Evolutionary conservation across 2,329 filamentous ascomycete genomes (phyloP), one percentile per base, ranked within the genome.

Genomic region (Basipetospora chlamydospora): DNA sequence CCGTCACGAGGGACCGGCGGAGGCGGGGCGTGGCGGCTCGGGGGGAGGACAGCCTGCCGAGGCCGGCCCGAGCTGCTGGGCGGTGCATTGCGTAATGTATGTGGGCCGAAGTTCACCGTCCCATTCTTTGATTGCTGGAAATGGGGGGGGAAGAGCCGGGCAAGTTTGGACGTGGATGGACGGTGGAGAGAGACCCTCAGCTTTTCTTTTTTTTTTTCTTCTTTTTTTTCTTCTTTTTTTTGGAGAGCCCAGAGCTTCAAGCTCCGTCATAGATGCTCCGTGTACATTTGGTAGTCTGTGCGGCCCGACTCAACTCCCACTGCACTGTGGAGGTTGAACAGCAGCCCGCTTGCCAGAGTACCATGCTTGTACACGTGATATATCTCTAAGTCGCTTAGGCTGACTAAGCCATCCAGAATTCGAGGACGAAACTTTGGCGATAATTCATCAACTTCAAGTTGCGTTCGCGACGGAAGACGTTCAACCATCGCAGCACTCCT

Each of bases 1-100:
- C 61, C 3, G 66, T 69, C 37, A 63, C 21, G 20, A 20, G 28
- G n/a, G 32, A 16, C 11, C 17, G n/a, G 32, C 33, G 23, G 22
- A 21, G 29, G 36, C 36, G 29, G 23, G 15, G 12, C 9, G 17
- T 12, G 16, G 13, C 7, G 5, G 33, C n/a, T 23, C 18, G 33
- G 21, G 36, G 15, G 3, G 3, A 28, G 6, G 29, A 29, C n/a
- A 32, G 30, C 18, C 36, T 6, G 16, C 21, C 22, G 11, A 29
- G 23, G 36, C 36, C 36, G 25, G 23, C 28, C 5, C 36, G 36
- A 10, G 31, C 17, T 11, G 28, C 26, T 23, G 35, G 35, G 21
- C 28, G 35, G 31, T 37, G 18, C 35, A 37, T 37, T 31, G 20
- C 13, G 28, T 10, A 18, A 17, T 26, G 17, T 20, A 11, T 21